Conservation (phyloP, 352 stramenopile species). For the Phytophthora palmivora region DNA sequence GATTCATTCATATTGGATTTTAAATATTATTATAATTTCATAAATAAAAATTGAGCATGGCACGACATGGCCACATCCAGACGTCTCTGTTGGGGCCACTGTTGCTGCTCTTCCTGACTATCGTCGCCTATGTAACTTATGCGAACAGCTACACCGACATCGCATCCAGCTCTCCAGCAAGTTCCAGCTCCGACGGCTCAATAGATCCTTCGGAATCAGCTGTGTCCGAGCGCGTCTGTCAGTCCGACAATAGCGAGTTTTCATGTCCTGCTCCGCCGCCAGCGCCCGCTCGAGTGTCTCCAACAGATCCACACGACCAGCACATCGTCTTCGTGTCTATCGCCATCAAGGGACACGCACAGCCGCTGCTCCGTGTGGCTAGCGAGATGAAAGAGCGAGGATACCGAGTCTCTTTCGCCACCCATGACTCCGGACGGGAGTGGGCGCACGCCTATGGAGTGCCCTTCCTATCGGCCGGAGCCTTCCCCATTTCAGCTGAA, state of each 20-base stretch:
- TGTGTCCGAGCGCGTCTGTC: conserved; percentile 18
- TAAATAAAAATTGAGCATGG: conserved; percentile 11
- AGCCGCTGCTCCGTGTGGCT: conserved; percentile 79
- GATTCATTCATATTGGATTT: too few species aligned
- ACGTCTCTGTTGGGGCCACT: conserved; percentile 15
- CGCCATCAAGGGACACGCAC: conserved; percentile 81
- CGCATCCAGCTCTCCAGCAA: conserved; percentile 8
- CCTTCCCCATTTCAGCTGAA: conserved; percentile 78
- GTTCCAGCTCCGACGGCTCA: conserved; percentile 7
- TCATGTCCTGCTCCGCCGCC: conserved; percentile 16
- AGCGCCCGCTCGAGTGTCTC: not conserved
- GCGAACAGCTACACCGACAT: conserved; percentile 27
- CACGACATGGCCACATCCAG: conserved; percentile 6
- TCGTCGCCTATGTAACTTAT: conserved; percentile 16
- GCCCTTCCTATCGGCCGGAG: conserved; percentile 75
- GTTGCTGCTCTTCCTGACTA: conserved; percentile 24
- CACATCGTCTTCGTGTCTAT: conserved; percentile 87
- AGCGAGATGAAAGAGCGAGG: conserved; percentile 75
- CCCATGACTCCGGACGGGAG: conserved; percentile 81
- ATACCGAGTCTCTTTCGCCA: conserved; percentile 85
- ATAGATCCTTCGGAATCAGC: conserved; percentile 21
- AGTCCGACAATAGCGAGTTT: conserved; percentile 21
- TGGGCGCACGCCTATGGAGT: conserved; percentile 66
- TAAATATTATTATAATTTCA: too few species aligned
- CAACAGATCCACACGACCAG: conserved; percentile 32